Evolutionary conservation across 2,329 filamentous ascomycete species (phyloP).

Genomic region (Spiromastix sp.): DNA sequence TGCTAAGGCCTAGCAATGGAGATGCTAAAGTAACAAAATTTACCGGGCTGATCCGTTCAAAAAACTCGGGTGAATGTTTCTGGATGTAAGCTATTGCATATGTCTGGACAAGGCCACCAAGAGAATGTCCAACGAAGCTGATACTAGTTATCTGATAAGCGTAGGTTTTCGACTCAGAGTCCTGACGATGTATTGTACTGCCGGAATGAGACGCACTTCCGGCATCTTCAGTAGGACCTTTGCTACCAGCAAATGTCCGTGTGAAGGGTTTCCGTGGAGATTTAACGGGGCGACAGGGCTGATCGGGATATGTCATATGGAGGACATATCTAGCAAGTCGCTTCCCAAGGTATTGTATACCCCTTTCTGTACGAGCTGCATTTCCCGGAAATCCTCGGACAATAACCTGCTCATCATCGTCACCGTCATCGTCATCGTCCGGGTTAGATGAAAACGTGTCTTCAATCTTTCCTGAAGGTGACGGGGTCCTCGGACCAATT

Average conservation of each 20-base stretch:
- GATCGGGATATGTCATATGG: slow-evolving; percentile 83
- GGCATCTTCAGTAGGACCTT: slow-evolving; percentile 20
- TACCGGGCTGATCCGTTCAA: slow-evolving; percentile 71
- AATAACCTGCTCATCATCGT: slow-evolving; percentile 58
- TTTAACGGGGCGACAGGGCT: slow-evolving; percentile 67
- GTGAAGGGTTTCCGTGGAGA: slow-evolving; percentile 41
- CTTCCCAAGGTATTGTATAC: slow-evolving; percentile 95
- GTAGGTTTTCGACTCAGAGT: slow-evolving; percentile 31
- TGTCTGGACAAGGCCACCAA: slow-evolving; percentile 81
- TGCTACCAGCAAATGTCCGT: slow-evolving; percentile 36
- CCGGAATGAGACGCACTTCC: slow-evolving; percentile 28
- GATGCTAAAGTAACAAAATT: slow-evolving; percentile 86
- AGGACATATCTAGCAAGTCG: slow-evolving; percentile 85
- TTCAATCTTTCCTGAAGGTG: no score
- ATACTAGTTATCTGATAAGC: slow-evolving; percentile 86
- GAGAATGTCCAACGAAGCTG: slow-evolving; percentile 85
- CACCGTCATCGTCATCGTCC: slow-evolving; percentile 15
- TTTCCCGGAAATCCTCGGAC: slow-evolving; percentile 87
- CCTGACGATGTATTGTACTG: slow-evolving; percentile 47
- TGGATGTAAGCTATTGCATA: slow-evolving; percentile 96
- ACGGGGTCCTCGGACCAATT: slow-evolving; percentile 8
- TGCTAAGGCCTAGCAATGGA: slow-evolving; percentile 82
- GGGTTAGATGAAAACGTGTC: slow-evolving; percentile 6
- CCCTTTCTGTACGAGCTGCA: slow-evolving; percentile 79
- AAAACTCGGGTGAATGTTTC: slow-evolving; percentile 88